Evolutionary conservation across 306 rosid genomes (phyloP).

Genomic region (Ammopiptanthus mongolicus): DNA sequence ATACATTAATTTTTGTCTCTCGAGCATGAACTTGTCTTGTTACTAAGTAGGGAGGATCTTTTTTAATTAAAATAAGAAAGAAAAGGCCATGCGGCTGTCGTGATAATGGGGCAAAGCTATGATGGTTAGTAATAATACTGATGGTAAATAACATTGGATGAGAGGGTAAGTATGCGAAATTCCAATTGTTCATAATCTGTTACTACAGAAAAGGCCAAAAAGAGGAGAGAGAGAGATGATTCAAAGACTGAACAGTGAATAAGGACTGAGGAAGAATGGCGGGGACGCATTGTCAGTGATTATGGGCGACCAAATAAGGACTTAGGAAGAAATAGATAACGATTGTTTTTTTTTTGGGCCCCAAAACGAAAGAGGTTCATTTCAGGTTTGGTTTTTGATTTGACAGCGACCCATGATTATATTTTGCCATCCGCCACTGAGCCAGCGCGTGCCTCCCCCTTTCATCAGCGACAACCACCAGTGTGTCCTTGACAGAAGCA

Average conservation of each 20-base stretch:
- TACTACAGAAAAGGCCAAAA: constrained; percentile 26
- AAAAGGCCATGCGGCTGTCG: no score
- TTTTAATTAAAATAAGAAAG: no score
- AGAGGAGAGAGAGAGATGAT: not conserved
- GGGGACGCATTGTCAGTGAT: constrained; percentile 29
- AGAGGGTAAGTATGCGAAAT: no score
- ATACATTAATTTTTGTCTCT: no score
- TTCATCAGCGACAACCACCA: constrained; percentile 39
- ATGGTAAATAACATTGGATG: no score
- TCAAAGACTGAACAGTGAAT: no score
- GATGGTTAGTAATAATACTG: no score
- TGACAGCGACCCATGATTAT: not conserved
- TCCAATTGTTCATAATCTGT: no score
- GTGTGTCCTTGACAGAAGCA: constrained; percentile 14
- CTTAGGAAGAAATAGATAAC: not conserved
- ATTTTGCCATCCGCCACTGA: not conserved
- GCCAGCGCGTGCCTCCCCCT: constrained; percentile 30
- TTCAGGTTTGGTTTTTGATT: not conserved
- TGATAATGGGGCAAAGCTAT: no score
- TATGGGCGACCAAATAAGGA: constrained; percentile 35
- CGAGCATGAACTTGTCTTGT: no score
- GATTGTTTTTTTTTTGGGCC: not conserved
- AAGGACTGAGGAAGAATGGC: not conserved
- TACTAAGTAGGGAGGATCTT: no score
- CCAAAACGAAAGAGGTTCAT: not conserved